Evolutionary conservation across 2,329 filamentous ascomycete genomes (phyloP), one percentile per base, ranked within the genome.

Genomic region (Fusarium annulatum): DNA sequence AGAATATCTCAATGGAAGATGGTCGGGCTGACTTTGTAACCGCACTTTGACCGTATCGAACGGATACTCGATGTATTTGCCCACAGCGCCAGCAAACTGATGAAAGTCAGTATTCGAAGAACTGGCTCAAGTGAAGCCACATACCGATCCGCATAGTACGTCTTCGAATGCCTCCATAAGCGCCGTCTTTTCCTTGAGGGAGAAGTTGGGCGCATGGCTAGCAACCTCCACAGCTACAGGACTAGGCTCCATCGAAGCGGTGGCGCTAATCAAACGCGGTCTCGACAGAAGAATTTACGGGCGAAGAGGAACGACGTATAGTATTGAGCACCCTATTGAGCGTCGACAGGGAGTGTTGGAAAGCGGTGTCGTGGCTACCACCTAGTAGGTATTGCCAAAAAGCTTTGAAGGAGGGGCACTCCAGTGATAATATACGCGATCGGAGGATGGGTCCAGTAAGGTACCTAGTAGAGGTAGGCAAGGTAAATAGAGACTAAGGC

Each of bases 41-140:
- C 96, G 93, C 68, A 99, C 96, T 85, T 99, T 99, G 82, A 99
- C 92, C 0, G 96, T 99, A 84, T 99, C 96, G 84, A 99, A 99
- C 30, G 96, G 96, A 81, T 98, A 99, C 82, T 99, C 96, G 80
- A 99, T 96, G 82, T 96, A 94, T 86, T 98, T 99, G 71, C 96
- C 96, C 41, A 94, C 91, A 67, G 97, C 90, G 69, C 96, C 96
- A 62, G 96, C 95, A 67, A 89, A 82, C 93, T 95, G 73, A 33
- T 48, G 14, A 33, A 33, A 11, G 57, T 72, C 58, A 72, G 61
- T 34, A 65, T 30, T 16, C 4, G 23, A 26, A 23, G 21, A 30
- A 16, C 21, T 38, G 9, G 6, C n/a, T 41, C 7, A 11, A 43
- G 7, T 2, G 33, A 56, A 62, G 57, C 23, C 67, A 84, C 91